A percentile compares a stretch with the other conserved stretches of the same genome.
phyloP scores from a whole-genome alignment of 371 early-diverging fungal species.

The Apophysomyces variabilis region DNA sequence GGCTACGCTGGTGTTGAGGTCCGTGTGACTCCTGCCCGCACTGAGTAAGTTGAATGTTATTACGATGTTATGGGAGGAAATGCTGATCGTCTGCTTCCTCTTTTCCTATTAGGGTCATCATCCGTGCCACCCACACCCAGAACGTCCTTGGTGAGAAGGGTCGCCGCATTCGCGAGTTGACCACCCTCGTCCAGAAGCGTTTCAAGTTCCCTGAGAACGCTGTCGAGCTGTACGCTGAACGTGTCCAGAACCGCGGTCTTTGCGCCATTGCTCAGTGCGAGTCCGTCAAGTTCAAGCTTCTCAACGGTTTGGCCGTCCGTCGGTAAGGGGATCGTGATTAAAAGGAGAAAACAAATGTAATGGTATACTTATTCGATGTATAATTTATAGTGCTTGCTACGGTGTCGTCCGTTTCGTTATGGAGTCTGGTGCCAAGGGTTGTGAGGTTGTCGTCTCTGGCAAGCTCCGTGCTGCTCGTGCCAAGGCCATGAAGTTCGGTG shows the following conservation, averaged over 20 bases:
- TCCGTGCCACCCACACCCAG: conserved; percentile 99
- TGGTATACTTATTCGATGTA: conserved; percentile 3
- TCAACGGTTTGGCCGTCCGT: conserved; percentile 97
- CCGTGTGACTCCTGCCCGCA: conserved; percentile 97
- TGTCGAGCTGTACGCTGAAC: conserved; percentile 98
- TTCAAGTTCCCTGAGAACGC: conserved; percentile 98
- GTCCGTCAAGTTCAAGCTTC: conserved; percentile 97
- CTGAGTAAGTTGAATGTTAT: conserved; percentile 66
- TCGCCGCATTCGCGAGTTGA: conserved; percentile 98
- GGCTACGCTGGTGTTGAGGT: conserved; percentile 98
- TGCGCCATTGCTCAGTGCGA: conserved; percentile 99
- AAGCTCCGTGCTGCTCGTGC: conserved; percentile 99
- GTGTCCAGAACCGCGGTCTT: conserved; percentile 98
- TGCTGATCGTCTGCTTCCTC: neutral
- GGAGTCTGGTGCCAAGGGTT: conserved; percentile 99
- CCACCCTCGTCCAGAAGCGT: conserved; percentile 98
- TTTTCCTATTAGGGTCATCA: conserved; percentile 75
- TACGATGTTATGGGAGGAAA: neutral
- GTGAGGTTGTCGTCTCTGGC: conserved; percentile 99
- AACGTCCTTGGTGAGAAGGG: conserved; percentile 99
- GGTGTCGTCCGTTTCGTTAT: conserved; percentile 98
- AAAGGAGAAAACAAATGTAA: neutral
- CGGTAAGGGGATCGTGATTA: conserved; percentile 43
- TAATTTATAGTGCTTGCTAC: conserved; percentile 87
- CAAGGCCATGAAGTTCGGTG: conserved; percentile 99